Base-by-base conservation (phyloP, 139 green algal species). In the Micromonas commoda region DNA sequence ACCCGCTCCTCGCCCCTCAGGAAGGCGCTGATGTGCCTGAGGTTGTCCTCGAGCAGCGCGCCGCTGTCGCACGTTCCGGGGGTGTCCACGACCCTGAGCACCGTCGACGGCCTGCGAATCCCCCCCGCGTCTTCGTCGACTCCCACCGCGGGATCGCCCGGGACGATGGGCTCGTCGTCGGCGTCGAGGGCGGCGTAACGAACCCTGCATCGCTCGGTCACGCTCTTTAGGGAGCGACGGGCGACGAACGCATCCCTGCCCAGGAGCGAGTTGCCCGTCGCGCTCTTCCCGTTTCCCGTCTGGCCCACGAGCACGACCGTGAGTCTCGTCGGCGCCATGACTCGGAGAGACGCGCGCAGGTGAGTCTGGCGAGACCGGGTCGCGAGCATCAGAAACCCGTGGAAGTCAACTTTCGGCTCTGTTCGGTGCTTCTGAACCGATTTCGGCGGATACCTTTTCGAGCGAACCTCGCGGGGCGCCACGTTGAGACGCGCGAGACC, bases 261-360 rank as follows among this genome's bases (percentile, higher is more conserved):
- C 9, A 75, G 67, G 34, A 75, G 32, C 6, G 33, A 60, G 67
- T 75, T 75, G 32, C 67, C 67, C 34, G 67, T 75, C 23, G 67
- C 32, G 67, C 13, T 54, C 67, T 75, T 75, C 13, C 67, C 67
- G 33, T 75, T 52, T 6, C 67, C 67, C 6, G 67, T 61, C 67
- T 75, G 24, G 32, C 67, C 67, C 67, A 75, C 67, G 24, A 75
- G 67, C 23, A 65, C 32, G 34, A 75, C 6, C 33, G 67, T 75
- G 9, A 75, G 67, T 9, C 45, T n/a, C n/a, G n/a, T n/a, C n/a
- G n/a, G n/a, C n/a, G n/a, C n/a, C n/a, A n/a, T n/a, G n/a, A n/a
- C n/a, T n/a, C n/a, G n/a, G n/a, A n/a, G n/a, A n/a, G n/a, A n/a
- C n/a, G n/a, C n/a, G n/a, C n/a, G n/a, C n/a, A n/a, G n/a, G n/a